Evolutionary conservation across 345 rosid genomes (phyloP).

Genomic region (Heritiera fomes): DNA sequence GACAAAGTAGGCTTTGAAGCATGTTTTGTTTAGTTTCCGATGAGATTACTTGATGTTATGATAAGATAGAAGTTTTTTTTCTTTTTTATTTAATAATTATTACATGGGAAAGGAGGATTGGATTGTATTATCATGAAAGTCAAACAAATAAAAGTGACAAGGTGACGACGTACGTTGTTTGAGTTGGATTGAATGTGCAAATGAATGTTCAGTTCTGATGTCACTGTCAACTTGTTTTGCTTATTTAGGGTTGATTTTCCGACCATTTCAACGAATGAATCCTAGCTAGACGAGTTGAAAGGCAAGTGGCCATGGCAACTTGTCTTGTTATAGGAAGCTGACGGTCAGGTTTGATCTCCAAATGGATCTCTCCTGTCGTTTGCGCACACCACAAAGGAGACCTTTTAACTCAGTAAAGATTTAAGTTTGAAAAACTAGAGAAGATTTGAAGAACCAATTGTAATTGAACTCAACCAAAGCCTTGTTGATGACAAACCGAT

Average conservation of each 20-base stretch:
- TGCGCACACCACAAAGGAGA: neutral
- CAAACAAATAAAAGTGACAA: neutral
- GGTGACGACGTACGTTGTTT: neutral
- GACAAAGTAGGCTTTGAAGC: neutral
- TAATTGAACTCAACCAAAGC: neutral
- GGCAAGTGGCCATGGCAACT: neutral
- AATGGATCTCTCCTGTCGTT: neutral
- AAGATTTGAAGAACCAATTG: neutral
- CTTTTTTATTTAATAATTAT: neutral
- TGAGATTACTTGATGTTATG: neutral
- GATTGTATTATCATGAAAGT: neutral
- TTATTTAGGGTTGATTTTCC: neutral
- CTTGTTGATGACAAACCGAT: no score
- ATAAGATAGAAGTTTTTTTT: neutral
- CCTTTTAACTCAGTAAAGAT: no score
- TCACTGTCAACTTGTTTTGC: neutral
- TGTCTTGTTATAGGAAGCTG: neutral
- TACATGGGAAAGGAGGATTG: neutral
- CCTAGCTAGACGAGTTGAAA: neutral
- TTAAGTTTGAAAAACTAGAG: neutral
- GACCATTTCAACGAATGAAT: neutral
- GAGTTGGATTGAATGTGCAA: neutral
- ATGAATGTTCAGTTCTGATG: constrained; percentile 9
- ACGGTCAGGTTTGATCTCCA: neutral
- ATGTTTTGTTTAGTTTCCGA: neutral